A percentile compares a stretch with the other conserved stretches of the same genome.
phyloP scores from a whole-genome alignment of 805 yeast genomes.

The Saturnispora silvae region DNA sequence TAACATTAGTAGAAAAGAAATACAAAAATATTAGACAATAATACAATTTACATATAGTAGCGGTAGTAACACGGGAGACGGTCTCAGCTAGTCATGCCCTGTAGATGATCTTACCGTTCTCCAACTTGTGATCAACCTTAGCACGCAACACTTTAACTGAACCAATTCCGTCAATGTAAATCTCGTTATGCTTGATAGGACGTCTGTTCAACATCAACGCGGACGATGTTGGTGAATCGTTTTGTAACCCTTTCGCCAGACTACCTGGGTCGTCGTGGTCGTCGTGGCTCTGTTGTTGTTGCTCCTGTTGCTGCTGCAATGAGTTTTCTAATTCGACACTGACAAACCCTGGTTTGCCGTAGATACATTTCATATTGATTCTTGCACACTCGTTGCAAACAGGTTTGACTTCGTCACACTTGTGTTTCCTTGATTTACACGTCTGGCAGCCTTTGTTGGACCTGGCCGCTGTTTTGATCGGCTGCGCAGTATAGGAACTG shows the following conservation, averaged over 20 bases:
- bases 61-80: too few relatives aligned
- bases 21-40: too few relatives aligned
- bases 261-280: too few relatives aligned
- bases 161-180: conserved; percentile 6
- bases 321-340: conserved; percentile 1
- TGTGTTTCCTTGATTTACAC: conserved; percentile 42
- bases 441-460: conserved; percentile 40
- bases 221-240: neutral
- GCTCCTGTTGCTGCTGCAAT: neutral
- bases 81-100: too few relatives aligned
- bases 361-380: conserved; percentile 9
- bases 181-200: conserved; percentile 4
- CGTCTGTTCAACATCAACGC: too few relatives aligned
- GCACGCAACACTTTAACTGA: conserved; percentile 5
- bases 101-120: conserved; percentile 4
- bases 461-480: conserved; percentile 24
- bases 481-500: conserved; percentile 15
- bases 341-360: conserved; percentile 6
- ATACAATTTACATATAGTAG: too few relatives aligned
- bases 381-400: conserved; percentile 27
- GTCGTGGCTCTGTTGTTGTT: too few relatives aligned
- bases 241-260: neutral
- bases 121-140: conserved; percentile 6
- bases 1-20: too few relatives aligned
- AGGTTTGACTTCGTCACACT: conserved; percentile 46